Conservation (phyloP, 2,329 filamentous ascomycete genomes). For the Pseudogymnoascus sp. region DNA sequence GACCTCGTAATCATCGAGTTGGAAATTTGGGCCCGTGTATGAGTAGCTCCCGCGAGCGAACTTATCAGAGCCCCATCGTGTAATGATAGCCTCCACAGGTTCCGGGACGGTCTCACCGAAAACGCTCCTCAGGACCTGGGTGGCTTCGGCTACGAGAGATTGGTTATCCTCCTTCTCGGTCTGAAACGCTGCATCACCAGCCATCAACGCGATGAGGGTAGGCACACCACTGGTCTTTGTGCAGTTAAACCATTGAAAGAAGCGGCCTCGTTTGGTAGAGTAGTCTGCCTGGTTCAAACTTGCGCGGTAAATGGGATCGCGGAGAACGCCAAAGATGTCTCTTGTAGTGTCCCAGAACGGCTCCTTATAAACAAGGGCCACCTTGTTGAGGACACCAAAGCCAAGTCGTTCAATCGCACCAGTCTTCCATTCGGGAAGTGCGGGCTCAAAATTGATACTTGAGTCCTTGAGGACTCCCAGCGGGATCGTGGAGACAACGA, state of each 20-base stretch:
- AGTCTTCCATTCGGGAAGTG: conserved; percentile 78
- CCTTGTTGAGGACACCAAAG: conserved; percentile 91
- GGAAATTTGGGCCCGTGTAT: conserved; percentile 75
- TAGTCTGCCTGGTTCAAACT: conserved; percentile 78
- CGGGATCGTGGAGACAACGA: conserved; percentile 81
- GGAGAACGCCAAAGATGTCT: conserved; percentile 89
- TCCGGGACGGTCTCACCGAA: conserved; percentile 64
- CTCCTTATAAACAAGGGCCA: conserved; percentile 79
- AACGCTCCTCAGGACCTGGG: conserved; percentile 64
- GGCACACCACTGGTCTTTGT: conserved; percentile 82
- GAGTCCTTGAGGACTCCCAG: conserved; percentile 85
- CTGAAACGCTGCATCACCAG: conserved; percentile 84
- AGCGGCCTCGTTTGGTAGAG: conserved; percentile 68
- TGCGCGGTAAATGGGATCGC: conserved; percentile 58
- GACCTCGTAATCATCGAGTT: conserved; percentile 78
- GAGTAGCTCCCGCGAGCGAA: conserved; percentile 96
- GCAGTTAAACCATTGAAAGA: conserved; percentile 97
- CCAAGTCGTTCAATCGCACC: conserved; percentile 76
- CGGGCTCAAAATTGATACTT: conserved; percentile 75
- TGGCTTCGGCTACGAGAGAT: conserved; percentile 71
- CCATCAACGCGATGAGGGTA: conserved; percentile 87
- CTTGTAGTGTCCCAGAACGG: conserved; percentile 84
- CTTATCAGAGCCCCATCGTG: conserved; percentile 81
- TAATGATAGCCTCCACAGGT: conserved; percentile 80
- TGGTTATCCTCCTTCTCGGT: conserved; percentile 71